Evolutionary conservation across 2,329 filamentous ascomycete genomes (phyloP).

Genomic region (Penicillium freii): DNA sequence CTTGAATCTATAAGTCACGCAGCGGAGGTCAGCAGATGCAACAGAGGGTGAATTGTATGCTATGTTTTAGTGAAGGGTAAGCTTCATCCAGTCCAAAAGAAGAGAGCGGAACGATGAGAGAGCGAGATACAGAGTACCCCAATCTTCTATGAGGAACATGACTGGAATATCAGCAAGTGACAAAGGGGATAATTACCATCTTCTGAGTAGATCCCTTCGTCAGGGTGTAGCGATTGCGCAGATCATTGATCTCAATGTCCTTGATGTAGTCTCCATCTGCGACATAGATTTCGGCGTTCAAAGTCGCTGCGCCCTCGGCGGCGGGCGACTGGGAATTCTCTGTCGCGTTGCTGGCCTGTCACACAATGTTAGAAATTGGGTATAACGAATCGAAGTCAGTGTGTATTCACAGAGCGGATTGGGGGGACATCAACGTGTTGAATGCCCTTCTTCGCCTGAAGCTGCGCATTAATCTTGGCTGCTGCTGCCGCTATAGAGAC

Average conservation of each 20-base stretch:
- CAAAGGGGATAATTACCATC: slow-evolving; percentile 91
- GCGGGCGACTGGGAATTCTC: slow-evolving; percentile 56
- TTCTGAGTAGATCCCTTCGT: slow-evolving; percentile 97
- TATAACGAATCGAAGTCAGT: neutral
- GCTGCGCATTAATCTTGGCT: slow-evolving; percentile 78
- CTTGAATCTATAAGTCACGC: slow-evolving; percentile 96
- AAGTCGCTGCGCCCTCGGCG: slow-evolving; percentile 53
- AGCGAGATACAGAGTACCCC: slow-evolving; percentile 34
- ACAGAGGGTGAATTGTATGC: slow-evolving; percentile 63
- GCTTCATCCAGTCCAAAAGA: slow-evolving; percentile 61
- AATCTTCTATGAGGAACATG: slow-evolving; percentile 38
- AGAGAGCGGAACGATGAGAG: slow-evolving; percentile 28
- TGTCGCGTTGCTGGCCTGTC: slow-evolving; percentile 50
- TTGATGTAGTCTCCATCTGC: slow-evolving; percentile 97
- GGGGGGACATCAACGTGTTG: slow-evolving; percentile 88
- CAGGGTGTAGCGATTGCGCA: slow-evolving; percentile 93
- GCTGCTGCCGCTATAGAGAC: slow-evolving; percentile 71
- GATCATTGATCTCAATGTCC: slow-evolving; percentile 97
- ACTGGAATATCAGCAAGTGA: slow-evolving; percentile 64
- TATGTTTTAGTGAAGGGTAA: slow-evolving; percentile 64
- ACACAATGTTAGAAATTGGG: slow-evolving; percentile 14
- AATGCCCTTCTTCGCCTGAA: slow-evolving; percentile 82
- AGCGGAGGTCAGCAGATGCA: slow-evolving; percentile 90
- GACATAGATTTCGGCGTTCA: slow-evolving; percentile 88
- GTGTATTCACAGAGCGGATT: slow-evolving; percentile 58